Conservation (phyloP, 352 stramenopile species). For the Aphanomyces stellatus region DNA sequence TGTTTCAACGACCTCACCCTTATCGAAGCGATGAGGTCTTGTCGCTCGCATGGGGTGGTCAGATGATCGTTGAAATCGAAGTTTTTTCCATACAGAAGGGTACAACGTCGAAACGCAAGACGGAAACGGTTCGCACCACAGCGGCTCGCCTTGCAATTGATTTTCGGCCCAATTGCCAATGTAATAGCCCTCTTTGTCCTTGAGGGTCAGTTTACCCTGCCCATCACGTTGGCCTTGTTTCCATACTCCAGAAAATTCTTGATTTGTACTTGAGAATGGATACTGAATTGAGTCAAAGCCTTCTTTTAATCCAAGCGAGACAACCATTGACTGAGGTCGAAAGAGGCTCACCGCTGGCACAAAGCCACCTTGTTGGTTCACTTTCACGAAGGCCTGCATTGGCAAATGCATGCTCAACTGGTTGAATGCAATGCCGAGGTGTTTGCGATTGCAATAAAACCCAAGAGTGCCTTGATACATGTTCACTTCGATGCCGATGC, state of each 20-base stretch:
- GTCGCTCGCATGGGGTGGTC: background rate
- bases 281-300: background rate
- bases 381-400: slow-evolving; percentile 1
- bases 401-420: background rate
- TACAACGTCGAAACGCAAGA: slow-evolving; percentile 13
- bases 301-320: background rate
- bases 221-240: background rate
- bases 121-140: background rate
- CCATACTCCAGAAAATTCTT: slow-evolving; percentile 1
- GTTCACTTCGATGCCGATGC: slow-evolving; percentile 15
- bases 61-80: background rate
- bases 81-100: background rate
- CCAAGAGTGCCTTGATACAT: slow-evolving; percentile 9
- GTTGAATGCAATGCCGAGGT: background rate
- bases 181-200: slow-evolving; percentile 11
- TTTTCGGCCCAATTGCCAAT: slow-evolving; percentile 13
- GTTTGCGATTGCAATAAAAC: slow-evolving; percentile 1
- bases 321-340: slow-evolving; percentile 1
- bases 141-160: background rate
- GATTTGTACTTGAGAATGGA: background rate
- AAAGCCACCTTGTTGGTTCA: background rate
- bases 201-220: background rate
- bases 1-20: background rate
- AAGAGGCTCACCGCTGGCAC: slow-evolving; percentile 7
- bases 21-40: background rate